Evolutionary conservation across 164 flowering plant species (phyloP), one percentile per base, ranked within the genome.

Genomic region (Hamamelis virginiana): DNA sequence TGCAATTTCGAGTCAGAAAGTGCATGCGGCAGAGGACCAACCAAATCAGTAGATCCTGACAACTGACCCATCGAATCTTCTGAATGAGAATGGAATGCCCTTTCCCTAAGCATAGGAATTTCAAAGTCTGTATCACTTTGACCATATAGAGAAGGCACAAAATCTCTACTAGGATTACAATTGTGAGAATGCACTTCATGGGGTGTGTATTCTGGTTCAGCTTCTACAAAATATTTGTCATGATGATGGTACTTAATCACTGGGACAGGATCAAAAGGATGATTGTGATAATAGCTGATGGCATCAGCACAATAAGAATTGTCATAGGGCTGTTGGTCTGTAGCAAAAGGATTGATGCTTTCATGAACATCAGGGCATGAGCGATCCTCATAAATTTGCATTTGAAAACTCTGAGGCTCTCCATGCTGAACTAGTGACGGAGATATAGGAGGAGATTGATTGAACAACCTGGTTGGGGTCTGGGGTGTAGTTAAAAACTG

Each of bases 1-100:
- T 68, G 71, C 69, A 80, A 65, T 50, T 65, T 72, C n/a, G 98
- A 82, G 70, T 87, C 96, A 41, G 95, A 84, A 71, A 76, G 73
- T 47, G 82, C 86, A 71, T 87, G 91, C 22, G 77, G 63, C 69
- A 89, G 68, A 56, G 75, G 21, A 26, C 50, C 72, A 46, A 47
- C 59, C 43, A 73, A 79, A 59, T 79, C 84, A 66, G 55, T 67
- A 18, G 80, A 78, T 59, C 68, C 82, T 22, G 73, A 63, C 56
- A 74, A 64, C 10, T 47, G 58, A 44, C 55, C 25, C 47, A 27
- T 58, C 26, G 64, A 70, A 68, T 77, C 80, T 46, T 77, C 80
- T 27, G 61, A 66, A 63, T 68, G 80, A 65, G 81, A 77, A 44
- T 80, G 83, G 51, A 77, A 76, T 48, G 75, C 67, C 77, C 80